Evolutionary conservation across 1,284 basidiomycete genomes (phyloP).

Genomic region (Melampsora abietis-canadensis): DNA sequence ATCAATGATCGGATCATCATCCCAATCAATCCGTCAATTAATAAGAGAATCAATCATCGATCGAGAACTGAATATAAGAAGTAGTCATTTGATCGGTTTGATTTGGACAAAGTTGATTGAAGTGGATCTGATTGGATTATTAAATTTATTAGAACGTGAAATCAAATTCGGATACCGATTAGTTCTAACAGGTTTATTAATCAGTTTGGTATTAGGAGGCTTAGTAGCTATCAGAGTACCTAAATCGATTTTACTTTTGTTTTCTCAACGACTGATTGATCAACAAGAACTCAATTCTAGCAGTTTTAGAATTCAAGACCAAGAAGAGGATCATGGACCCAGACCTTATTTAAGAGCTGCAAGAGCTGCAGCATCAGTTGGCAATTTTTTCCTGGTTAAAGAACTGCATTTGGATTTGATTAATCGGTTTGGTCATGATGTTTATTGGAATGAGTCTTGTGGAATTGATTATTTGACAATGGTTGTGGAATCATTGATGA

Average conservation of each 20-base stretch:
- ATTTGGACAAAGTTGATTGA: conserved; percentile 26
- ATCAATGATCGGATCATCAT: conserved; percentile 7
- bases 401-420: conserved; percentile 17
- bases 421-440: conserved; percentile 10
- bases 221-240: conserved; percentile 22
- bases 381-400: conserved; percentile 24
- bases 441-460: neutral
- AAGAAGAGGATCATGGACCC: neutral
- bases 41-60: conserved; percentile 9
- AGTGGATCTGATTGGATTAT: conserved; percentile 15
- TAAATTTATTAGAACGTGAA: conserved; percentile 19
- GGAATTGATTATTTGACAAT: conserved; percentile 12
- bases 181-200: conserved; percentile 26
- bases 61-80: conserved; percentile 3
- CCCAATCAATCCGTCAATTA: neutral
- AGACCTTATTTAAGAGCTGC: conserved; percentile 15
- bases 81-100: conserved; percentile 29
- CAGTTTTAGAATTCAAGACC: neutral
- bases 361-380: conserved; percentile 11
- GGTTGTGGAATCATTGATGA: conserved; percentile 23
- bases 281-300: neutral
- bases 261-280: conserved; percentile 33
- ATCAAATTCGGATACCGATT: conserved; percentile 29
- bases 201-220: conserved; percentile 17
- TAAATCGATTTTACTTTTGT: conserved; percentile 26